Evolutionary conservation across 345 rosid genomes (phyloP).

Genomic region (Mercurialis annua): DNA sequence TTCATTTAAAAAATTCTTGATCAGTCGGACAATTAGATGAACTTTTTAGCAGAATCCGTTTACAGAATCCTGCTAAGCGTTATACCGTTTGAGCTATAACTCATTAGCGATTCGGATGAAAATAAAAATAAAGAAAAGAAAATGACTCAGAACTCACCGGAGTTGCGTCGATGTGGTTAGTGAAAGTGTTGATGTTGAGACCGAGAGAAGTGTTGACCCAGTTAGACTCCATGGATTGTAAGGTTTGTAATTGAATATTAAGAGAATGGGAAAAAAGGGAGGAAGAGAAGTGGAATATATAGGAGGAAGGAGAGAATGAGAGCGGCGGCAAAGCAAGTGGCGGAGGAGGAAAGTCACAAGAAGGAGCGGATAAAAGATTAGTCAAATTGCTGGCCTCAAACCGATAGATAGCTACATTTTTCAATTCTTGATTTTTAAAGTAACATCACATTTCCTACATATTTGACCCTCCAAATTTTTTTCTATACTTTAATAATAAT

Average conservation of each 20-base stretch:
- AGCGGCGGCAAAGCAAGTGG: background rate
- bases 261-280: constrained; percentile 29
- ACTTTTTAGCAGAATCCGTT: no score
- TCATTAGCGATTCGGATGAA: no score
- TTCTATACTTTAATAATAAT: no score
- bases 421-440: no score
- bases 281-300: constrained; percentile 10
- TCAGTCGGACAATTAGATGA: background rate
- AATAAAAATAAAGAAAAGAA: background rate
- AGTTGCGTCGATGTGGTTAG: constrained; percentile 17
- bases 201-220: constrained; percentile 55
- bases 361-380: background rate
- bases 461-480: no score
- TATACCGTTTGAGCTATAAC: no score
- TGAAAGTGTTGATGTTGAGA: constrained; percentile 49
- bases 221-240: constrained; percentile 30
- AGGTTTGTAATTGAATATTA: constrained; percentile 19
- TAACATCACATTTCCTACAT: no score
- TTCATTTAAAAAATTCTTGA: background rate
- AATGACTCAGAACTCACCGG: constrained; percentile 39
- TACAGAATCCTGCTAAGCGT: no score
- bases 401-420: background rate
- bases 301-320: background rate
- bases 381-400: background rate
- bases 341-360: constrained; percentile 8